Evolutionary conservation across 169 alveolate genomes (phyloP).

Genomic region (Ichthyophthirius multifiliis): DNA sequence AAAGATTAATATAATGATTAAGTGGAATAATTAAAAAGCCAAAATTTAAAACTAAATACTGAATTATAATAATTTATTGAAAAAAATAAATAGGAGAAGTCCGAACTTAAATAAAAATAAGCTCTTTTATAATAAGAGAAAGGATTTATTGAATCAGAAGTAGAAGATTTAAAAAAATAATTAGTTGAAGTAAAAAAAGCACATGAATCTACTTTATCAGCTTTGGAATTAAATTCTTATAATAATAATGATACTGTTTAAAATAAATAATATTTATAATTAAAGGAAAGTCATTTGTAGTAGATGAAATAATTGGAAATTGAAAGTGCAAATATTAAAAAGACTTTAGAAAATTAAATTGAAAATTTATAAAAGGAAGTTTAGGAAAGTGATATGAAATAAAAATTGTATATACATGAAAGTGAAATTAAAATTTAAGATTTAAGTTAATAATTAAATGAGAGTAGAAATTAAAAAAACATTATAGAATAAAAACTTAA

Average conservation of each 20-base stretch:
- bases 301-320: slow-evolving; percentile 50
- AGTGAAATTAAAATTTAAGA: slow-evolving; percentile 33
- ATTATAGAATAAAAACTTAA: slow-evolving; percentile 32
- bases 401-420: slow-evolving; percentile 36
- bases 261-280: slow-evolving; percentile 44
- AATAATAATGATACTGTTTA: slow-evolving; percentile 45
- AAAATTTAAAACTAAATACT: neutral
- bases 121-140: slow-evolving; percentile 60
- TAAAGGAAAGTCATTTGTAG: slow-evolving; percentile 45
- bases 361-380: slow-evolving; percentile 46
- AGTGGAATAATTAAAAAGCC: neutral
- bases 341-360: slow-evolving; percentile 36
- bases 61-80: neutral
- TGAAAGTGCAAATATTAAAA: slow-evolving; percentile 18
- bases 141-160: slow-evolving; percentile 41
- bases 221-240: slow-evolving; percentile 24
- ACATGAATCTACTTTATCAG: slow-evolving; percentile 34
- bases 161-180: slow-evolving; percentile 48
- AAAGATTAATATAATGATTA: slow-evolving; percentile 57
- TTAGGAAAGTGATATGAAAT: slow-evolving; percentile 45
- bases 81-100: neutral
- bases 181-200: slow-evolving; percentile 48
- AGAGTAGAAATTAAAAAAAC: slow-evolving; percentile 24
- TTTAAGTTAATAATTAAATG: slow-evolving; percentile 23
- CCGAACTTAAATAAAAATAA: slow-evolving; percentile 42